Evolutionary conservation across 2,329 filamentous ascomycete species (phyloP).

Genomic region (Colletotrichum australisinense): DNA sequence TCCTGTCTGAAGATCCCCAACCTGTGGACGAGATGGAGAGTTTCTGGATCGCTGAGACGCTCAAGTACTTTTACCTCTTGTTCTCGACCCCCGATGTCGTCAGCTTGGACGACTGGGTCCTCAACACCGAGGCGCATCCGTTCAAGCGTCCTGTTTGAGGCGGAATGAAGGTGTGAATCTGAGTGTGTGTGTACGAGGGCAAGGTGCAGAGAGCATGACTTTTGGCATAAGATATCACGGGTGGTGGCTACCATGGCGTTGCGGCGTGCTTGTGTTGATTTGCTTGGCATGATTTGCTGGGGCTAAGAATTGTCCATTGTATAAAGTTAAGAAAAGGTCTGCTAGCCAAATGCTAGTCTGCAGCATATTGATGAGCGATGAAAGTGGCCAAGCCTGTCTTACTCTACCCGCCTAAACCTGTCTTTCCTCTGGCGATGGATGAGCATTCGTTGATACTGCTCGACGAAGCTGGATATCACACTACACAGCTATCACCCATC

Average conservation of each 20-base stretch:
- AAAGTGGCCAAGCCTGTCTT: neutral
- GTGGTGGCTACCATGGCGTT: constrained; percentile 24
- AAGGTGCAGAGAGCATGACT: neutral
- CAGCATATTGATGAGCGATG: neutral
- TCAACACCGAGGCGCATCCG: constrained; percentile 73
- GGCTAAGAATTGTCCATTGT: constrained; percentile 3
- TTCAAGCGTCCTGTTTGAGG: constrained; percentile 57
- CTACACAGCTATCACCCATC: too few relatives aligned
- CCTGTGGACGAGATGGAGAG: constrained; percentile 80
- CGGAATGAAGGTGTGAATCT: neutral
- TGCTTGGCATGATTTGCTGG: neutral
- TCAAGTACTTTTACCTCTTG: constrained; percentile 92
- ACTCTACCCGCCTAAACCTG: neutral
- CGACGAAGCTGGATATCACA: too few relatives aligned
- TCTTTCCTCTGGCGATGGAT: neutral
- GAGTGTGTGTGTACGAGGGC: neutral
- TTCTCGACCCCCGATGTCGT: constrained; percentile 76
- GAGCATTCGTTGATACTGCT: neutral
- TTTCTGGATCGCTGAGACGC: constrained; percentile 90
- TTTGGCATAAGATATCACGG: constrained; percentile 30
- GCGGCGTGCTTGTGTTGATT: constrained; percentile 1
- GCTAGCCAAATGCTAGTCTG: neutral
- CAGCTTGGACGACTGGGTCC: constrained; percentile 75
- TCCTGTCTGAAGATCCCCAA: constrained; percentile 56
- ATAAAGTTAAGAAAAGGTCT: neutral